Evolutionary conservation across 768 basidiomycete genomes (phyloP).

Genomic region (Podaxis pistillaris): DNA sequence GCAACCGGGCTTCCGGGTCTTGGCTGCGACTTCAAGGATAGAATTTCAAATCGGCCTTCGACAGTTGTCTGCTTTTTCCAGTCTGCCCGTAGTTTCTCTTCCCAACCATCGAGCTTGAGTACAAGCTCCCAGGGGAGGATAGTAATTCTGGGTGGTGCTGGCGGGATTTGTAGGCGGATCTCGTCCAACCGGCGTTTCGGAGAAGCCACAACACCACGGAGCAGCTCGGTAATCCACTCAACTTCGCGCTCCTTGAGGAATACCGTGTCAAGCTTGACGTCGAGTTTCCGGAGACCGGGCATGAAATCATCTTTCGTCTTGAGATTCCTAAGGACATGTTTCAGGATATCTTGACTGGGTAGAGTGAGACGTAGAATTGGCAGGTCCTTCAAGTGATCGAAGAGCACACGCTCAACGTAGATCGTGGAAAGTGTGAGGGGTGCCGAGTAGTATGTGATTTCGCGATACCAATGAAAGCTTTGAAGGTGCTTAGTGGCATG

Average conservation of each 20-base stretch:
- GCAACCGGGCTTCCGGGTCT: background rate
- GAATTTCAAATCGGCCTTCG: background rate
- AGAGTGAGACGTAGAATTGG: background rate
- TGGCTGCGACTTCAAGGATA: background rate
- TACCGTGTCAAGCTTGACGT: background rate
- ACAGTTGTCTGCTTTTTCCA: background rate
- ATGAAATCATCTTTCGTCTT: background rate
- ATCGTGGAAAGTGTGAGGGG: background rate
- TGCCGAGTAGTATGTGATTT: background rate
- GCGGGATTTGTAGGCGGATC: background rate
- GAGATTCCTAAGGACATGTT: background rate
- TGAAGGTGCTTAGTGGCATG: background rate
- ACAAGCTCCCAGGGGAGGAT: background rate
- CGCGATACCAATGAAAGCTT: background rate
- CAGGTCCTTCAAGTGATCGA: background rate
- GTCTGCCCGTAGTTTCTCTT: background rate
- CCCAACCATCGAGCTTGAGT: background rate
- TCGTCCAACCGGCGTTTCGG: background rate
- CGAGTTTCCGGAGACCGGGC: background rate
- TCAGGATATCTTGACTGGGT: background rate
- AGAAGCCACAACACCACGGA: background rate
- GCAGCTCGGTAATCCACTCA: background rate
- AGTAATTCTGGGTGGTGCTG: background rate
- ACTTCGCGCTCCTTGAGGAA: background rate
- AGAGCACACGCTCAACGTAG: background rate